Base-by-base conservation (phyloP, 2,329 filamentous ascomycete species). In the Xylaria sp. region DNA sequence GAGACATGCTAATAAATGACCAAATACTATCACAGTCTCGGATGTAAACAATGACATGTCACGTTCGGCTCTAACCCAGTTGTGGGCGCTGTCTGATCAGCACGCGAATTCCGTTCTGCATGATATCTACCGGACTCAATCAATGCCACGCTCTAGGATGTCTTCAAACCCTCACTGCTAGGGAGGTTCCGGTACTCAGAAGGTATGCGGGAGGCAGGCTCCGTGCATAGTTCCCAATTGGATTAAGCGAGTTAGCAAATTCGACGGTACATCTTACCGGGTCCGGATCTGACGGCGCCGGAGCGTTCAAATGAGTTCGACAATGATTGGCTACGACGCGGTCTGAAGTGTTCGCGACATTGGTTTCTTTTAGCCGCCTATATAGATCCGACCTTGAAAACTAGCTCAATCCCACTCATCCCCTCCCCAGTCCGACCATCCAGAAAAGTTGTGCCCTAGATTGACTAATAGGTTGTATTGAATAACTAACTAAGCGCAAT, bases 391-490 rank as follows among this genome's bases (percentile, higher is more conserved):
- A 37, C 12, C 16, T 18, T 48, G 42, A 64, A 71, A 72, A 72
- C 65, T 64, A 32, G 70, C 70, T 71, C 70, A 71, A 63, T 62
- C 37, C 57, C 51, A 50, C 68, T 70, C 65, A 57, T 57, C 29
- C 57, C 44, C 58, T 53, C 25, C 42, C 25, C 35, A 23, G 25
- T 40, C 29, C 21, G 8, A 48, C 57, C 27, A 44, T 9, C 16
- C 23, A 25, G 48, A 37, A 37, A 44, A 1, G 32, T n/a, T 37
- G 5, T 37, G 23, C 21, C 16, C n/a, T 3, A 29, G 25, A 25
- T 40, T 51, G 5, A 60, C 62, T 51, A 18, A 60, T 35, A 16
- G 1, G 21, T 37, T 29, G 5, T 35, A 44, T 40, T 54, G 13
- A 44, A 50, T 54, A 55, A 13, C 21, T 44, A 29, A 42, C 16